These are phyloP conservation scores for Suillus decipiens DNA, from an alignment of 768 basidiomycete genomes.

Conservation along the genomic window DNA sequence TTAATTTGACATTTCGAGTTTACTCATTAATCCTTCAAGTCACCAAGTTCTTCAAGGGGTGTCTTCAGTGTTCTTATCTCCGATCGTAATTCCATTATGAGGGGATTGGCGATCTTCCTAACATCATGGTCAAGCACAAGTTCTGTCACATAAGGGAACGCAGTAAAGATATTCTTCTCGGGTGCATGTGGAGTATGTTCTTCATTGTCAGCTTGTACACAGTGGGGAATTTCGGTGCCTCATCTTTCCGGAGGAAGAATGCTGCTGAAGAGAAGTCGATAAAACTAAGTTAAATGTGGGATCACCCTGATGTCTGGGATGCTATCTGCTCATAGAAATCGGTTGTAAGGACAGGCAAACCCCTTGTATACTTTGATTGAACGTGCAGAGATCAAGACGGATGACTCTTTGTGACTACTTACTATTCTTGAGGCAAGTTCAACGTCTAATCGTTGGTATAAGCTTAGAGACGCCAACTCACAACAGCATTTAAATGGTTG, in stretches of 20 bases:
- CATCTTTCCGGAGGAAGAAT: neutral
- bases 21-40: neutral
- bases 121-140: constrained; percentile 2
- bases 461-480: neutral
- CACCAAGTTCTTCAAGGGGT: neutral
- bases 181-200: too few relatives aligned
- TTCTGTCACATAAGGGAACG: neutral
- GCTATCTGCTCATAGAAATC: too few relatives aligned
- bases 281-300: neutral
- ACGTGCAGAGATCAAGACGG: too few relatives aligned
- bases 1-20: neutral
- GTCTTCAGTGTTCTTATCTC: neutral
- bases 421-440: too few relatives aligned
- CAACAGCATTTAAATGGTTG: neutral
- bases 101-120: neutral
- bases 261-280: neutral
- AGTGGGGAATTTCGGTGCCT: neutral
- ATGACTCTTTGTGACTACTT: too few relatives aligned
- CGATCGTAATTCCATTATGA: neutral
- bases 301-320: too few relatives aligned
- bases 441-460: too few relatives aligned
- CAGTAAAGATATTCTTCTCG: neutral
- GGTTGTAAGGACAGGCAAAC: too few relatives aligned
- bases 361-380: too few relatives aligned
- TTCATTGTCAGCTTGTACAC: neutral